Evolutionary conservation across 805 yeast genomes (phyloP), one percentile per base, ranked within the genome.

Genomic region (Helenozyma rhizophorensis): DNA sequence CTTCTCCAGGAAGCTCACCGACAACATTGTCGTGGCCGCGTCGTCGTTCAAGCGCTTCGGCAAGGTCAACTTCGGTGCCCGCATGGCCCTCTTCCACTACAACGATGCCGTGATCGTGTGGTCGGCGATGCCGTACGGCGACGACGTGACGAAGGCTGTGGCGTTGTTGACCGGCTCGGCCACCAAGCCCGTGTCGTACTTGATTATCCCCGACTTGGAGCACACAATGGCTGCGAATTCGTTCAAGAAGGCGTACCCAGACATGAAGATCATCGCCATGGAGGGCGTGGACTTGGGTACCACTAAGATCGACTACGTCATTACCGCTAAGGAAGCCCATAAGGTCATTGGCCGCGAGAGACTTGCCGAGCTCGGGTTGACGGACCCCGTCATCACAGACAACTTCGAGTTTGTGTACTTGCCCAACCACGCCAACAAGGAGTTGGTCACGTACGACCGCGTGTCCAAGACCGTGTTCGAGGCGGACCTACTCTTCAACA

Each of bases 201-300:
- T 78, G 23, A 64, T 82, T 25, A 65, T 81, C 28, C 86, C 87
- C 2, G 84, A 81, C 47, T 48, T 42, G 21, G 83, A 77, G 42
- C 88, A 81, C 48, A 76, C 83, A 1, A 57, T 80, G 74, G 83
- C 81, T 3, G 74, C 79, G 9, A 48, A 54, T 16, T 68, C 72
- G 10, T 72, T 79, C 56, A 70, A 73, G 48, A 59, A 63, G 13
- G 53, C 57, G 33, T 68, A 60, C 50, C 83, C 85, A 3, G 47
- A 61, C 2, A 54, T 75, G 30, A 68, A 72, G 45, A 53, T 80
- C 17, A 65, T 80, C 39, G 84, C 80, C 5, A 67, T 74, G 57
- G 76, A 67, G 23, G 65, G 53, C 14, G 53, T 53, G 6, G 43
- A 47, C 9, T 56, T 56, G 23, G 65, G 65, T 12, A 50, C 45